Evolutionary conservation across 2,329 filamentous ascomycete species (phyloP), one percentile per base, ranked within the genome.

Genomic region (Waltergamsia citrina): DNA sequence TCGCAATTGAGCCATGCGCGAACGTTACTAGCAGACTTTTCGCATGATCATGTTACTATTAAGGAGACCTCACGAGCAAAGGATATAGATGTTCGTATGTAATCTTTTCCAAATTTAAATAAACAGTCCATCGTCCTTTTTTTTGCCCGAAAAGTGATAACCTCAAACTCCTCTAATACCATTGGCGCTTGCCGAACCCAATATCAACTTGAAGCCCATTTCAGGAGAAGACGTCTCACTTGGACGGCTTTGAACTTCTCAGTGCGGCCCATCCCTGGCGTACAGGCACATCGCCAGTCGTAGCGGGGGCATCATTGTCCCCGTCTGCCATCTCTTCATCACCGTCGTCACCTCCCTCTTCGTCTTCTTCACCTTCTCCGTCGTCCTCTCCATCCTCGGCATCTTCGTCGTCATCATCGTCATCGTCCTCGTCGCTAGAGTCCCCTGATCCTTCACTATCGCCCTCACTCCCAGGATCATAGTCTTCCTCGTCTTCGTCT

Each of bases 401-500:
- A 1, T 54, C 62, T 0, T 56, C 62, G 0, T 59, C 65, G 1
- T 65, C 65, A 3, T 65, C 71, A 3, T 71, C 71, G 1, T 70
- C 71, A 3, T 69, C 69, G 1, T 67, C 66, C 0, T 66, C 70
- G 4, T 69, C 71, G 11, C 57, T 63, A 21, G 63, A 67, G 3
- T 50, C 49, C 0, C 71, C 73, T 2, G 65, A 70, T 0, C 74
- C 73, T 9, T 71, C 74, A 34, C 71, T 76, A 5, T 77, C 72
- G 0, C 62, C 73, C 5, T 77, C 72, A 25, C 65, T 73, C 0
- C 71, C 73, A 1, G 77, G 77, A 38, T 81, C 73, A 42, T 80
- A 80, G 44, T 81, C 76, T 42, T 81, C 75, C 43, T 80, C 77
- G 5, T 76, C 63, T 36, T 78, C 74, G 32, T 78, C 75, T 36